Percentiles rank a stretch among this genome's conserved stretches.
These are phyloP conservation scores for Astraeus odoratus DNA, from an alignment of 768 basidiomycete species.

Conservation along the genomic window DNA sequence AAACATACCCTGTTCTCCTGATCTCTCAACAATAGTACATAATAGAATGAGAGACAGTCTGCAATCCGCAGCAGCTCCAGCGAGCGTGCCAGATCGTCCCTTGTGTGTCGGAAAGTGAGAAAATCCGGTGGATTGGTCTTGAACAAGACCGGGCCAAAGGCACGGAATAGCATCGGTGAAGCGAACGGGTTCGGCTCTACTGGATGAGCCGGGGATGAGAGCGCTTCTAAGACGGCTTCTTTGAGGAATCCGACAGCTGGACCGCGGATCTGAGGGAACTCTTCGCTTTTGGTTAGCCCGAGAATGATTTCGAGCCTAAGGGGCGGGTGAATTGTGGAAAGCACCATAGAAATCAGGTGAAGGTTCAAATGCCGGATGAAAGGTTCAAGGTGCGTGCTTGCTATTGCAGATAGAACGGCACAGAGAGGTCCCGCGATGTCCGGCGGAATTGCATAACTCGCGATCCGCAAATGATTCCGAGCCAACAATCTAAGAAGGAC, in stretches of 20 bases:
- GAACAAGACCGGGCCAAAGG: constrained; percentile 56
- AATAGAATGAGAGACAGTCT: constrained; percentile 64
- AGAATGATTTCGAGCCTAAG: constrained; percentile 49
- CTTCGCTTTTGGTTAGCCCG: constrained; percentile 42
- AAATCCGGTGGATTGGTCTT: constrained; percentile 48
- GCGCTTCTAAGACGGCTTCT: constrained; percentile 53
- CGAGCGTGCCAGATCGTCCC: constrained; percentile 44
- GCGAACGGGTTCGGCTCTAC: constrained; percentile 39
- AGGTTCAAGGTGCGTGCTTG: constrained; percentile 57
- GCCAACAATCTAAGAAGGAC: constrained; percentile 36
- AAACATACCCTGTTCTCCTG: constrained; percentile 43
- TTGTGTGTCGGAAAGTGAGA: constrained; percentile 30
- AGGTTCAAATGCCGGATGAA: constrained; percentile 52
- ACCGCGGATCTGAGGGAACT: constrained; percentile 61
- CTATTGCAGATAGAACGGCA: constrained; percentile 45
- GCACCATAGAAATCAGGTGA: constrained; percentile 49
- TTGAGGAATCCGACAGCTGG: constrained; percentile 65
- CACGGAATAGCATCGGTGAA: constrained; percentile 46
- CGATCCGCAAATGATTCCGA: background rate
- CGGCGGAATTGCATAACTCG: constrained; percentile 25
- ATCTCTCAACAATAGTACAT: constrained; percentile 57
- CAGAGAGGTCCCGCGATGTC: constrained; percentile 45
- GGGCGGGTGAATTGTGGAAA: constrained; percentile 40
- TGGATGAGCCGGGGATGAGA: constrained; percentile 22
- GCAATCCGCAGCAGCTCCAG: constrained; percentile 56